Percentiles rank a stretch among this genome's conserved stretches.
These are phyloP conservation scores for Trichoderma polysporum DNA, from an alignment of 2,329 filamentous ascomycete species.

Conservation along the genomic window DNA sequence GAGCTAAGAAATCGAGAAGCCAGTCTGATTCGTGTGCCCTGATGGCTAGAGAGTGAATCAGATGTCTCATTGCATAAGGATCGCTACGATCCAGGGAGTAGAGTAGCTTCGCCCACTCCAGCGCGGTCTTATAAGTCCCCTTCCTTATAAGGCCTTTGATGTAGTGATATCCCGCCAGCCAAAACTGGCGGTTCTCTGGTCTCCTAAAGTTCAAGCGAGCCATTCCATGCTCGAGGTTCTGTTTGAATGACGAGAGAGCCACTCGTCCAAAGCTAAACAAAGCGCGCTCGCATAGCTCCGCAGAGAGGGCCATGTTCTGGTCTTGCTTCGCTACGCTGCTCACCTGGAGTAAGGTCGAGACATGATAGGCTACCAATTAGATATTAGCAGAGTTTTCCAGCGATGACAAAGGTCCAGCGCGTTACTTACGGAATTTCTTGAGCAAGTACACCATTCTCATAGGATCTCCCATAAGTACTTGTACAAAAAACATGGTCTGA, in stretches of 20 bases:
- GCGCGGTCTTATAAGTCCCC: conserved; percentile 88
- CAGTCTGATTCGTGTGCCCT: conserved; percentile 74
- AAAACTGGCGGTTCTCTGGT: conserved; percentile 89
- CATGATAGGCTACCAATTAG: conserved; percentile 70
- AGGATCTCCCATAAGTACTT: conserved; percentile 81
- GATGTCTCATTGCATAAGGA: conserved; percentile 77
- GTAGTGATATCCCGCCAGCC: conserved; percentile 86
- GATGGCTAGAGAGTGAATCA: conserved; percentile 83
- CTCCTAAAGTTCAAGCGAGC: conserved; percentile 78
- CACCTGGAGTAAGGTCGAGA: conserved; percentile 90
- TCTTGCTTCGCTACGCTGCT: conserved; percentile 91
- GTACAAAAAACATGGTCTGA: conserved; percentile 73
- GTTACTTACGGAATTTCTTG: conserved; percentile 37
- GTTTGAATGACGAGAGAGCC: conserved; percentile 77
- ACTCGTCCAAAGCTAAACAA: conserved; percentile 92
- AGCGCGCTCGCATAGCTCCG: conserved; percentile 85
- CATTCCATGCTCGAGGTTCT: conserved; percentile 71
- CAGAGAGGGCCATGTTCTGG: conserved; percentile 79
- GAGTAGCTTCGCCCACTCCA: conserved; percentile 90
- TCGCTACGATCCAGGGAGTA: conserved; percentile 74
- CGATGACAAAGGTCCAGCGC: neutral
- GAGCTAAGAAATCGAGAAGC: conserved; percentile 67
- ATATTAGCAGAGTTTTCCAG: neutral
- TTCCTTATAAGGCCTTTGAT: conserved; percentile 82
- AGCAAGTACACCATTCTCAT: conserved; percentile 78